Evolutionary conservation across 208 protist genomes (phyloP), one percentile per base, ranked within the genome.

Genomic region (Vickermania ingenoplastis): DNA sequence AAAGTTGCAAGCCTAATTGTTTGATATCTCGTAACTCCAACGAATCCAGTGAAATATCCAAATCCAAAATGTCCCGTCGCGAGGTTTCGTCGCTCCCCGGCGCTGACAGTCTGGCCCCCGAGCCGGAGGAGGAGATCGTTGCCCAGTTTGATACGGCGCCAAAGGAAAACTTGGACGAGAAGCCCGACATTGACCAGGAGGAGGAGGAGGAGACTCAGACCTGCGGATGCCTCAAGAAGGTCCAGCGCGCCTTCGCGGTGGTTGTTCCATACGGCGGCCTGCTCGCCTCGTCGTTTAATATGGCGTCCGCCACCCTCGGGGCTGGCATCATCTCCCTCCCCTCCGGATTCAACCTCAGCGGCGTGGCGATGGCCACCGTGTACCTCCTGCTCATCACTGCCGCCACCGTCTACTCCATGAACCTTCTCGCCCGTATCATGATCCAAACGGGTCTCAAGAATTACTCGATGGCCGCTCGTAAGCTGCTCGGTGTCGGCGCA

Each of bases 251-350:
- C 49, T 55, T 74, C 24, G 36, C 59, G 24, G 25, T 28, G 22
- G 48, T 86, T 49, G 67, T 86, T 21, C 76, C 80, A 3, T 41
- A 65, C 41, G 80, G 83, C 1, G 76, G 79, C 14, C 13, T 84
- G 14, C 53, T 79, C 17, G 69, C 75, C 1, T 58, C 52, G 31
- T 36, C 63, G 2, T 77, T 90, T 59, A 90, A 80, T 56, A 63
- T 90, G 1, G 68, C 67, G 7, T 70, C 56, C 45, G 66, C 75
- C 31, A 90, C 83, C 14, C 74, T 90, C 11, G 79, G 83, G 13
- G 83, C 68, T 4, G 80, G 80, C 24, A 82, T 86, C 57, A 71
- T 90, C n/a, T 80, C 80, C 1, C 69, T 90, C 5, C 83, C 83
- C 7, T 81, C 63, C 21, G 65, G 79, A 28, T 86, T 86, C 61